Conservation (phyloP, 345 rosid species). For the Cardiospermum halicacabum region DNA sequence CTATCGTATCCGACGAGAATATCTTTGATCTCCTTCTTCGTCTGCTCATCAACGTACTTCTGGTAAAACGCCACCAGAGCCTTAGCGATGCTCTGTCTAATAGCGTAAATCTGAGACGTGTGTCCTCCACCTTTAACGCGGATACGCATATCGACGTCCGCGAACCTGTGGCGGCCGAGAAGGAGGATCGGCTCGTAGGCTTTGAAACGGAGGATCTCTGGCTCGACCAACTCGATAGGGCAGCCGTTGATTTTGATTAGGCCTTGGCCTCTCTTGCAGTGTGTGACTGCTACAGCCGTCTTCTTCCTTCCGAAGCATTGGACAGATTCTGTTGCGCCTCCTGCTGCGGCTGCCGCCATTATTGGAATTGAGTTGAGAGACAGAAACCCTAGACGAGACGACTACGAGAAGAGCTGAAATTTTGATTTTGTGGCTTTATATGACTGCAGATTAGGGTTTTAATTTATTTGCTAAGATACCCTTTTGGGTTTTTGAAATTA, state of each 20-base stretch:
- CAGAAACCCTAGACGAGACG: constrained; percentile 17
- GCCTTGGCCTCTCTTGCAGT: constrained; percentile 78
- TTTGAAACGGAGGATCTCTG: constrained; percentile 81
- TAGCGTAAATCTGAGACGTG: constrained; percentile 84
- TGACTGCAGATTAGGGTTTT: constrained; percentile 8
- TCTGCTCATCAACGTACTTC: constrained; percentile 84
- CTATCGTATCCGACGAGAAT: constrained; percentile 73
- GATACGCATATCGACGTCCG: constrained; percentile 67
- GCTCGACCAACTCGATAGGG: constrained; percentile 71
- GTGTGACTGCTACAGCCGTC: constrained; percentile 75
- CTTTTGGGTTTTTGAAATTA: background rate
- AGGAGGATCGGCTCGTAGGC: constrained; percentile 69
- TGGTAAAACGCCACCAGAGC: constrained; percentile 81
- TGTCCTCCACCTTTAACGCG: constrained; percentile 70
- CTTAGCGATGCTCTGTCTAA: constrained; percentile 87
- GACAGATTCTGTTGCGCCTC: constrained; percentile 37
- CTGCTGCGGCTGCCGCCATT: constrained; percentile 18
- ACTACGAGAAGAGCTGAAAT: background rate
- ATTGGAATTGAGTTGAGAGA: background rate
- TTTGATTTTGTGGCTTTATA: background rate
- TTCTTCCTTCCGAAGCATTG: constrained; percentile 86
- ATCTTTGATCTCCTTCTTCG: constrained; percentile 90
- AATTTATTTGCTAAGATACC: background rate
- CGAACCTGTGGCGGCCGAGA: constrained; percentile 75
- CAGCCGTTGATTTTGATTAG: constrained; percentile 75